Evolutionary conservation across 2,329 filamentous ascomycete species (phyloP).

Genomic region (Blumeria graminis): DNA sequence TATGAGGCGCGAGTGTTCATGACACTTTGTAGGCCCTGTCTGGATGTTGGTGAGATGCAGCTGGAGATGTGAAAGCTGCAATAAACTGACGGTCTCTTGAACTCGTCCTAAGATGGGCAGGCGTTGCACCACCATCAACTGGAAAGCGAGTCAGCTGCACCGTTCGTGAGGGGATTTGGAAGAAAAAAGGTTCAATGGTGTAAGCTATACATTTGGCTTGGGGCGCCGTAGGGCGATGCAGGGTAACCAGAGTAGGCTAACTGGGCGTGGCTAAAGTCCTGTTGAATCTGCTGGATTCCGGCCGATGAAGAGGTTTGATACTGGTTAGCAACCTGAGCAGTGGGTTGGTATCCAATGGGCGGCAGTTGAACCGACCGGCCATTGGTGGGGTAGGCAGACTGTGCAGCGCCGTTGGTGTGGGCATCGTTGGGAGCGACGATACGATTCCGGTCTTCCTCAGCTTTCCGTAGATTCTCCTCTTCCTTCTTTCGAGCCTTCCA

Average conservation of each 20-base stretch:
- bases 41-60: too few relatives aligned
- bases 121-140: too few relatives aligned
- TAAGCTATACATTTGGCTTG: constrained; percentile 27
- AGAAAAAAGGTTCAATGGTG: too few relatives aligned
- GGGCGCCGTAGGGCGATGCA: constrained; percentile 28
- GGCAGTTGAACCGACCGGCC: constrained; percentile 43
- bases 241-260: constrained; percentile 28
- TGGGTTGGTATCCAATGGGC: constrained; percentile 48
- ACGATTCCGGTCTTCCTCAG: constrained; percentile 63
- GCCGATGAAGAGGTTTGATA: constrained; percentile 34
- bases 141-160: too few relatives aligned
- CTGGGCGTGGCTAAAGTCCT: constrained; percentile 24
- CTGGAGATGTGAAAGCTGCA: too few relatives aligned
- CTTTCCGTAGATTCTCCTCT: constrained; percentile 73
- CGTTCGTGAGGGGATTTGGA: too few relatives aligned
- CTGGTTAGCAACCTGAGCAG: constrained; percentile 29
- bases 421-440: constrained; percentile 29
- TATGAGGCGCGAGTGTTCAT: too few relatives aligned
- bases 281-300: constrained; percentile 29
- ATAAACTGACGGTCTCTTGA: too few relatives aligned
- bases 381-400: constrained; percentile 21
- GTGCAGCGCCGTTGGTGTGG: constrained; percentile 27
- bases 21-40: too few relatives aligned
- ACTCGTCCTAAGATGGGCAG: too few relatives aligned
- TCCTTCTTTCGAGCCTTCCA: constrained; percentile 99